These are phyloP conservation scores for Butyriboletus appendiculatus DNA, from an alignment of 1,284 basidiomycete genomes.

Conservation along the genomic window DNA sequence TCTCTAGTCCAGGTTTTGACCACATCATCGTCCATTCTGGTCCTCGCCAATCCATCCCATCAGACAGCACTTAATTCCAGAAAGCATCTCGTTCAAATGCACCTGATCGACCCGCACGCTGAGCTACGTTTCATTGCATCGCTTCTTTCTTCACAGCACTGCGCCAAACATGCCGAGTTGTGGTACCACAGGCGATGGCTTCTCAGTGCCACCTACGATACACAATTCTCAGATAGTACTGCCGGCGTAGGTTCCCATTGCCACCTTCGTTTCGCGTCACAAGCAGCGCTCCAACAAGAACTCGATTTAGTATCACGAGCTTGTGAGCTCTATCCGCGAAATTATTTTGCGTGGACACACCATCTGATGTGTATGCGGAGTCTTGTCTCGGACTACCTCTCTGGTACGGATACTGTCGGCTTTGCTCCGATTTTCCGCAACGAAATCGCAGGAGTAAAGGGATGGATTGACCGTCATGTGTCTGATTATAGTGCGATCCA, in stretches of 20 bases:
- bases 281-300: slow-evolving; percentile 42
- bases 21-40: slow-evolving; percentile 46
- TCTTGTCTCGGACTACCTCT: slow-evolving; percentile 10
- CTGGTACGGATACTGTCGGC: slow-evolving; percentile 9
- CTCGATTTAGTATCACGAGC: slow-evolving; percentile 46
- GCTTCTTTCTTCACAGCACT: slow-evolving; percentile 52
- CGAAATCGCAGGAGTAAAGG: slow-evolving; percentile 39
- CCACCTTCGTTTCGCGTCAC: slow-evolving; percentile 25
- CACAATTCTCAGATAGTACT: background rate
- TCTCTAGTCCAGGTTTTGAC: slow-evolving; percentile 17
- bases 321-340: slow-evolving; percentile 61
- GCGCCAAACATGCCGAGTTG: slow-evolving; percentile 60
- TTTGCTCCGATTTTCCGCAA: slow-evolving; percentile 37
- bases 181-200: slow-evolving; percentile 73
- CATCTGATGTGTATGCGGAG: slow-evolving; percentile 46
- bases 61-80: slow-evolving; percentile 62
- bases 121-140: slow-evolving; percentile 52
- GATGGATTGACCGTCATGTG: slow-evolving; percentile 61
- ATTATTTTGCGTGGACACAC: slow-evolving; percentile 69
- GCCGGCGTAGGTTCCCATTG: background rate
- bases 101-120: slow-evolving; percentile 35
- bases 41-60: slow-evolving; percentile 68
- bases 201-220: slow-evolving; percentile 35
- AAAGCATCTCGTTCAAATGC: slow-evolving; percentile 48
- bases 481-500: slow-evolving; percentile 67